phyloP scores from a whole-genome alignment of 805 yeast genomes.

The Pichia manshurica region DNA sequence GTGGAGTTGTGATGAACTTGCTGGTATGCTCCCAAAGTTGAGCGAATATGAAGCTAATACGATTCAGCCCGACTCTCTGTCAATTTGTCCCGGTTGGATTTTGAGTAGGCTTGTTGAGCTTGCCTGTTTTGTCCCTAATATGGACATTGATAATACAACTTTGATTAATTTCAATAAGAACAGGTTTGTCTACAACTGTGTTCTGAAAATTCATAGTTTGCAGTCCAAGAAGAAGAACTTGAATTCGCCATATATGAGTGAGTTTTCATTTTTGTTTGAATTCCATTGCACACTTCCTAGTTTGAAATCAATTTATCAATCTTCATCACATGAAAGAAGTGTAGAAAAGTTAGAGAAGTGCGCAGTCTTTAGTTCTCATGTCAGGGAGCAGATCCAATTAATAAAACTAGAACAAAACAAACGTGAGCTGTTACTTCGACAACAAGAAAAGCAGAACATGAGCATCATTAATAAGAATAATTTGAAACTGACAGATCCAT shows the following conservation, averaged over 20 bases:
- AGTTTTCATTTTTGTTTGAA: conserved; percentile 49
- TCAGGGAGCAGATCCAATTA: conserved; percentile 47
- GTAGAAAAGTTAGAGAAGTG: conserved; percentile 28
- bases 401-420: conserved; percentile 42
- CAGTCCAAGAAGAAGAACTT: conserved; percentile 28
- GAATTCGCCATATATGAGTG: conserved; percentile 28
- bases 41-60: conserved; percentile 6
- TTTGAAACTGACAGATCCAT: not conserved
- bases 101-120: conserved; percentile 73
- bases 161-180: conserved; percentile 83
- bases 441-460: conserved; percentile 19
- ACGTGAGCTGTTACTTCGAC: conserved; percentile 23
- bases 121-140: conserved; percentile 72
- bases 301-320: conserved; percentile 29
- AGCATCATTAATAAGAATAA: not conserved
- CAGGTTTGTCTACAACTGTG: conserved; percentile 58
- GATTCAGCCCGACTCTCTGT: conserved; percentile 32
- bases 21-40: conserved; percentile 13
- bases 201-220: conserved; percentile 48
- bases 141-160: conserved; percentile 56
- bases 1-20: conserved; percentile 21
- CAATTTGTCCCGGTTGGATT: conserved; percentile 92
- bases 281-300: conserved; percentile 43
- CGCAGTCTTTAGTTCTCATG: conserved; percentile 38
- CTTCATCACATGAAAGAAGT: conserved; percentile 28